Evolutionary conservation across 2,329 filamentous ascomycete species (phyloP).

Genomic region (Aspergillus ochraceoroseus): DNA sequence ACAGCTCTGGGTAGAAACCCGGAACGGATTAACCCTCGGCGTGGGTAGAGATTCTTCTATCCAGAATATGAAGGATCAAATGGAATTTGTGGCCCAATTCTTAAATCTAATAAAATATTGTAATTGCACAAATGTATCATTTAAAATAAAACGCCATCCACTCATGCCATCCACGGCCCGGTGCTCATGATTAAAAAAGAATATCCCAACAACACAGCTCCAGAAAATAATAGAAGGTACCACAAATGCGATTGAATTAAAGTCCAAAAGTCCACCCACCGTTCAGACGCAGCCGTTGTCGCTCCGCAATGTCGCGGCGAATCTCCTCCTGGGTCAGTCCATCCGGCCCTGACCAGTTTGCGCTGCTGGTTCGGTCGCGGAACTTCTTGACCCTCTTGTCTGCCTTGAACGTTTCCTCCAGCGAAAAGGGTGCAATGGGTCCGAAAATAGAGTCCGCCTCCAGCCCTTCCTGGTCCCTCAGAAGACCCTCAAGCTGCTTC

Average conservation of each 20-base stretch:
- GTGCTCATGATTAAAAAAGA: no score
- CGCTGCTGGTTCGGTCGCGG: constrained; percentile 83
- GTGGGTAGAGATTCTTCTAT: no score
- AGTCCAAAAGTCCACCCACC: constrained; percentile 75
- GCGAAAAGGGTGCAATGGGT: constrained; percentile 76
- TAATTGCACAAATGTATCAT: no score
- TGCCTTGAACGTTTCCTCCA: constrained; percentile 94
- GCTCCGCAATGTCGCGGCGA: constrained; percentile 68
- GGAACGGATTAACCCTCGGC: no score
- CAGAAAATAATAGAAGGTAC: not conserved
- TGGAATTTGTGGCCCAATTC: no score
- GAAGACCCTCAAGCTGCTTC: constrained; percentile 69
- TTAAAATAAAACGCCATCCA: no score
- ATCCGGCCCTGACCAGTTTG: constrained; percentile 84
- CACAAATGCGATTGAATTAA: constrained; percentile 26
- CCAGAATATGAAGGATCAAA: no score
- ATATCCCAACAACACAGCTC: no score
- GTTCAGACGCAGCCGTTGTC: constrained; percentile 73
- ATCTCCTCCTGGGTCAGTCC: constrained; percentile 83
- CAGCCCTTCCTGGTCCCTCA: constrained; percentile 72
- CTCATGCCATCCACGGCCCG: no score
- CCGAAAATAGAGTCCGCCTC: constrained; percentile 84
- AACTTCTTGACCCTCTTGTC: constrained; percentile 87
- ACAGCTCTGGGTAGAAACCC: no score
- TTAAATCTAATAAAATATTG: no score